A percentile compares a stretch with the other conserved stretches of the same genome.
Evolutionary conservation across 371 early-diverging fungal species (phyloP).

Genomic region (Synchytrium microbalum): DNA sequence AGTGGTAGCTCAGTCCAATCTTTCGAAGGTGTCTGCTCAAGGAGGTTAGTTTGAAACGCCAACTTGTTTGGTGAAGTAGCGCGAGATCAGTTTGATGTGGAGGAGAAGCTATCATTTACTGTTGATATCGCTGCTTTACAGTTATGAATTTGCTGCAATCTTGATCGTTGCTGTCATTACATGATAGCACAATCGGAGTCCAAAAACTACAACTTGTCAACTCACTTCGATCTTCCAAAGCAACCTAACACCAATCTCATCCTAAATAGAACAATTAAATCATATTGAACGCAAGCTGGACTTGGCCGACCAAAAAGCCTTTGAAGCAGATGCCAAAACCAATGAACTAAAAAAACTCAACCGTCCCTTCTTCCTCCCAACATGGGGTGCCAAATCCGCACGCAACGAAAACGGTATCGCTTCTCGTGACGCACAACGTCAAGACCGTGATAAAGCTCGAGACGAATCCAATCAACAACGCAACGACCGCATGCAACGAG

Average conservation of each 20-base stretch:
- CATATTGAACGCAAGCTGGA: slow-evolving; percentile 66
- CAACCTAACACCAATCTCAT: slow-evolving; percentile 5
- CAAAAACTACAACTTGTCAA: background rate
- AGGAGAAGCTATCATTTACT: too few relatives aligned
- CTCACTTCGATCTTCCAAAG: background rate
- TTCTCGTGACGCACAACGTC: slow-evolving; percentile 27
- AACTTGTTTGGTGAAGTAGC: background rate
- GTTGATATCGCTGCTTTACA: too few relatives aligned
- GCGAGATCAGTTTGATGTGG: too few relatives aligned
- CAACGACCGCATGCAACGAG: slow-evolving; percentile 11
- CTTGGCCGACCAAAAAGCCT: slow-evolving; percentile 60
- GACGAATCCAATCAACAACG: slow-evolving; percentile 27
- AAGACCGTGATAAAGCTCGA: slow-evolving; percentile 19
- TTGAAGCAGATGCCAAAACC: slow-evolving; percentile 62
- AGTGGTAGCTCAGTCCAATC: slow-evolving; percentile 47
- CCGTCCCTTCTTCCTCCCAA: slow-evolving; percentile 67
- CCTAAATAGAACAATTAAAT: slow-evolving; percentile 54
- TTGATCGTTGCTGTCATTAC: too few relatives aligned
- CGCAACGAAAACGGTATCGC: slow-evolving; percentile 24
- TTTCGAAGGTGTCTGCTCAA: slow-evolving; percentile 58
- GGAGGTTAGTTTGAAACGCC: slow-evolving; percentile 36
- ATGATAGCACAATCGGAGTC: too few relatives aligned
- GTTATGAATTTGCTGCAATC: too few relatives aligned
- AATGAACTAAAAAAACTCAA: slow-evolving; percentile 69
- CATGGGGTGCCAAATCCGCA: slow-evolving; percentile 34